Evolutionary conservation across 768 basidiomycete genomes (phyloP).

Genomic region (Rhizopogon vesiculosus): DNA sequence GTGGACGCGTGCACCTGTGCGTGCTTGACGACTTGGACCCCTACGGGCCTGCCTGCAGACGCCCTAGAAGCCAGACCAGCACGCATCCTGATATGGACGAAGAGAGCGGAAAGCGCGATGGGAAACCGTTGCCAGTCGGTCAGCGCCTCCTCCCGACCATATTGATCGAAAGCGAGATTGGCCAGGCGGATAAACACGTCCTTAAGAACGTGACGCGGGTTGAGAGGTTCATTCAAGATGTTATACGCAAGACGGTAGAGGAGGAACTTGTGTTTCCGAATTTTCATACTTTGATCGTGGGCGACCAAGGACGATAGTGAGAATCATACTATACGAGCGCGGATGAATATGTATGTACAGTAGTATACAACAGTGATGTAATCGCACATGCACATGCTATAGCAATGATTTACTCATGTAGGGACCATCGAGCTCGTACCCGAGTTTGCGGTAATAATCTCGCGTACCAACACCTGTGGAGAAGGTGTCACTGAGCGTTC

Average conservation of each 20-base stretch:
- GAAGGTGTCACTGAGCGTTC: constrained; percentile 4
- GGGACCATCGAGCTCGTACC: constrained; percentile 92
- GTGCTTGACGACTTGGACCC: constrained; percentile 86
- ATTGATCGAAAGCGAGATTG: constrained; percentile 94
- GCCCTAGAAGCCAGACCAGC: constrained; percentile 38
- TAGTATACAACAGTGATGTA: constrained; percentile 2
- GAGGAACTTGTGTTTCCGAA: constrained; percentile 97
- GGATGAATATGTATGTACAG: constrained; percentile 8
- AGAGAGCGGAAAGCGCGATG: constrained; percentile 42
- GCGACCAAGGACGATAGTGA: constrained; percentile 25
- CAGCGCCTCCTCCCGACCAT: constrained; percentile 82
- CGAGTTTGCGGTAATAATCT: constrained; percentile 93
- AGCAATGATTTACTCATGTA: constrained; percentile 91
- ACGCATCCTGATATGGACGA: constrained; percentile 64
- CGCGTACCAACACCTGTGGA: constrained; percentile 84
- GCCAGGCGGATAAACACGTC: constrained; percentile 93
- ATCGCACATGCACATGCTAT: constrained; percentile 23
- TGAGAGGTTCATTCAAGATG: constrained; percentile 93
- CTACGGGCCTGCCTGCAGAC: constrained; percentile 68
- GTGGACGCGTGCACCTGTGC: constrained; percentile 79
- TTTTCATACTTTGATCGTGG: constrained; percentile 76
- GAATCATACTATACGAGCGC: neutral
- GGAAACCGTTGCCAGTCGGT: constrained; percentile 75
- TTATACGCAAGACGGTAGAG: constrained; percentile 90
- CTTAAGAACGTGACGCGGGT: constrained; percentile 94